Percentiles rank a stretch among this genome's conserved stretches.
These are phyloP conservation scores for Cornus kousa DNA, from an alignment of 148 eudicot species.

Conservation along the genomic window DNA sequence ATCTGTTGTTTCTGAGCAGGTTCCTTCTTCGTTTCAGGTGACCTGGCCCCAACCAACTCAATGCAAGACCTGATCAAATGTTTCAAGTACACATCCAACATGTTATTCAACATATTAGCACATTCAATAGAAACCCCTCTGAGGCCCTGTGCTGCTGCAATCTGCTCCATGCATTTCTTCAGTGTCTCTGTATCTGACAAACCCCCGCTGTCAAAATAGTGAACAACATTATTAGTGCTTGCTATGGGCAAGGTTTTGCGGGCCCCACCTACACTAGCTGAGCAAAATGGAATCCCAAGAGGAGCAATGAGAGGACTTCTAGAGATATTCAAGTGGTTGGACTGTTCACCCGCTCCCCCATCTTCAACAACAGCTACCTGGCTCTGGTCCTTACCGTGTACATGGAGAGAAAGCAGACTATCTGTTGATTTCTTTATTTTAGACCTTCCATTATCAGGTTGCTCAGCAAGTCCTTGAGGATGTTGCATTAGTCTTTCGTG, in stretches of 20 bases:
- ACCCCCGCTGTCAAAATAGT: slow-evolving; percentile 36
- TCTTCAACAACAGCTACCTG: slow-evolving; percentile 26
- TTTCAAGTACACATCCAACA: slow-evolving; percentile 58
- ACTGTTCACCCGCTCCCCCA: slow-evolving; percentile 39
- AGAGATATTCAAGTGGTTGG: slow-evolving; percentile 26
- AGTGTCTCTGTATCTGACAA: slow-evolving; percentile 42
- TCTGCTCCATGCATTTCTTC: slow-evolving; percentile 53
- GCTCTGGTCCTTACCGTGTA: slow-evolving; percentile 27
- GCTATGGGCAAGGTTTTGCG: slow-evolving; percentile 34
- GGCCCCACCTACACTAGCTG: slow-evolving; percentile 53
- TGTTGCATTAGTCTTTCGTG: slow-evolving; percentile 39
- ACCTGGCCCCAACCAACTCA: slow-evolving; percentile 46
- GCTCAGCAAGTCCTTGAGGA: slow-evolving; percentile 42
- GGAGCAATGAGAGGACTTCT: slow-evolving; percentile 49
- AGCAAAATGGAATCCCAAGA: slow-evolving; percentile 50
- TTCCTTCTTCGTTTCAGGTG: slow-evolving; percentile 25
- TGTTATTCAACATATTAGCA: slow-evolving; percentile 49
- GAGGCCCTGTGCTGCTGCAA: slow-evolving; percentile 44
- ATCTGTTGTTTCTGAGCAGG: slow-evolving; percentile 37
- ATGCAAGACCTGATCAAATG: slow-evolving; percentile 51
- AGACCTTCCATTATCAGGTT: slow-evolving; percentile 26
- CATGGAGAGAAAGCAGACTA: slow-evolving; percentile 17
- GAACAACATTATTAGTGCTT: slow-evolving; percentile 21
- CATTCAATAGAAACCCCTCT: slow-evolving; percentile 55
- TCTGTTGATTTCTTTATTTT: slow-evolving; percentile 23